Conservation (phyloP, 495 filamentous ascomycete species). For the Hypoxylon cercidicola region DNA sequence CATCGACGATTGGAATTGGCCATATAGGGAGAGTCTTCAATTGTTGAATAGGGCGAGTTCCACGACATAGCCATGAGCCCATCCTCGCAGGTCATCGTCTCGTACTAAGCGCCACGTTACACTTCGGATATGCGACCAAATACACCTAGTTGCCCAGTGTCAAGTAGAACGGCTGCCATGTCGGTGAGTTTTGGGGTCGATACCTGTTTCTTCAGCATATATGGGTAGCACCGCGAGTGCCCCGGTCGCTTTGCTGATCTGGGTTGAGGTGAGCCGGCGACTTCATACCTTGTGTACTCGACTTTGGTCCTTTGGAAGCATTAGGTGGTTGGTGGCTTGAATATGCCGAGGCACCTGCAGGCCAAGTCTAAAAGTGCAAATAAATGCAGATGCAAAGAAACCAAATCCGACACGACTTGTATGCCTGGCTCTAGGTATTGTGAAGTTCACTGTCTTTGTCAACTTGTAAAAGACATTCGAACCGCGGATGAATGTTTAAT, state of each 20-base stretch:
- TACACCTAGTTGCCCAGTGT: conserved; percentile 1
- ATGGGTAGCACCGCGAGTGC: background rate
- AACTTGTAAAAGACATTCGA: too few relatives aligned
- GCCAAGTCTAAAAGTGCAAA: background rate
- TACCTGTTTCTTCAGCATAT: background rate
- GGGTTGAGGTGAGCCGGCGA: background rate
- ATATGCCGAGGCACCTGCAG: background rate
- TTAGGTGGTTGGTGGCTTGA: background rate
- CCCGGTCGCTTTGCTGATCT: background rate
- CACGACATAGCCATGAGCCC: conserved; percentile 1
- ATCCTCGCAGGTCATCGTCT: conserved; percentile 9
- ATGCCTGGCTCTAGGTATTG: too few relatives aligned
- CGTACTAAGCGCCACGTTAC: conserved; percentile 36
- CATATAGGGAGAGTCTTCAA: background rate
- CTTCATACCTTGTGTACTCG: too few relatives aligned
- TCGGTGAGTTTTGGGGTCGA: conserved; percentile 19
- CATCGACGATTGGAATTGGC: too few relatives aligned
- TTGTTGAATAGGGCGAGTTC: background rate
- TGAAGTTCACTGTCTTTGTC: too few relatives aligned
- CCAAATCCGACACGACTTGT: background rate
- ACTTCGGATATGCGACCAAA: conserved; percentile 9
- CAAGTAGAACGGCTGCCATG: conserved; percentile 5
- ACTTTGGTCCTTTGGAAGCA: too few relatives aligned
- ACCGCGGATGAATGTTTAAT: too few relatives aligned
- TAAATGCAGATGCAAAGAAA: background rate